Evolutionary conservation across 2,329 filamentous ascomycete species (phyloP), one percentile per base, ranked within the genome.

Genomic region (Trichoderma semiorbis): DNA sequence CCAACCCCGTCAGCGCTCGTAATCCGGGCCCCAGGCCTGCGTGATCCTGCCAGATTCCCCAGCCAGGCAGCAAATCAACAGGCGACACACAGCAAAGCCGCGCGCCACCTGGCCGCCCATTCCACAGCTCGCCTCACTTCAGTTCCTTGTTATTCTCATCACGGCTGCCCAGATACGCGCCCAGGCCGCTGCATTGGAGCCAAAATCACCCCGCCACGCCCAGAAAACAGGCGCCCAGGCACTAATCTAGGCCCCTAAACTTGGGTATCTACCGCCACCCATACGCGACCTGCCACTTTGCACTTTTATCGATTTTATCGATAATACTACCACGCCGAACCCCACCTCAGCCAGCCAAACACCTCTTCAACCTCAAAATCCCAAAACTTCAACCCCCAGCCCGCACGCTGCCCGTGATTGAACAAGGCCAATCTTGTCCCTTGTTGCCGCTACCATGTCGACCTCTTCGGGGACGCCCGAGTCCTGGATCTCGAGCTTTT

Each of bases 401-500:
- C 61, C 28, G 34, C 43, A 14, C 47, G 26, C 62, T 36, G 64
- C 21, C 55, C 63, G 34, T 70, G 21, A 68, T 66, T 50, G 43
- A 67, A 58, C 65, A 26, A 36, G 55, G 39, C 30, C 70, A 53
- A 34, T 55, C 63, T 16, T 39, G 21, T 16, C 26, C 53, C 72
- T 71, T 65, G 61, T 72, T 70, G 75, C 39, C 60, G 75, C 14
- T n/a, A 62, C 60, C 78, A 90, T 90, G 88, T 90, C 88, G 76
- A 87, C 87, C 69, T 89, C 88, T 65, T 90, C 88, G 69, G 88
- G 86, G 69, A 83, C 86, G 34, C 87, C 88, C 74, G 96, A 99
- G 85, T 97, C 95, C 70, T 99, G 96, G 96, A 98, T 99, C 85
- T 92, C 94, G 74, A 97, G 95, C 72, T 99, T 98, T 82, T 99